Base-by-base conservation (phyloP, 2,329 filamentous ascomycete genomes). In the Aspergillus flavus region DNA sequence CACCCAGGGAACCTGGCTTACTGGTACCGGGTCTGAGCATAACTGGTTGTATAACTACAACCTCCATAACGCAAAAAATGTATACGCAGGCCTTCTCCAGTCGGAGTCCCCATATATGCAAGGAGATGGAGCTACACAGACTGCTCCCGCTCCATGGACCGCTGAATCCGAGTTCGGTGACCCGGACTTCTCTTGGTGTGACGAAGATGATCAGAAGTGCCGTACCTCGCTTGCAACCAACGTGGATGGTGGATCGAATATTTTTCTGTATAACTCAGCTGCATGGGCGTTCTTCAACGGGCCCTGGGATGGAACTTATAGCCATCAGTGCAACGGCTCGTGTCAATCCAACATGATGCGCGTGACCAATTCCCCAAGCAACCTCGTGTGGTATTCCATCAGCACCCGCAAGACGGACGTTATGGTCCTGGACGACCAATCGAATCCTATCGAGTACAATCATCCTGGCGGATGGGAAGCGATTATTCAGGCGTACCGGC, bases 11-110 rank as follows among this genome's bases (percentile, higher is more conserved):
- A 79, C 78, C 39, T 84, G 82, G 81, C 73, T 83, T 3, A 78
- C 78, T 23, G 82, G 81, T 23, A 81, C 79, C 0, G 78, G 78
- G 0, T 80, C 77, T 4, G 82, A 84, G 67, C 82, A 84, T 72
- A 75, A 79, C 61, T 77, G 78, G 64, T 71, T 83, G 2, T 84
- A 84, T 68, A 76, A 83, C 62, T 84, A 83, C 69, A 81, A 83
- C 59, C 76, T 83, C 68, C 72, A 79, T 66, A 71, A 76, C 23
- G 78, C 80, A 0, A 62, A 73, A 45, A 80, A 82, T 52, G 72
- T 83, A 28, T 83, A 78, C 63, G 73, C 76, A 5, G 80, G 73
- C 7, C 66, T 76, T 32, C 62, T 76, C 30, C 76, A 78, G 63
- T 69, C 68, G n/a, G 76, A 78, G 48, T 73, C 70, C 0, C 73